phyloP scores from a whole-genome alignment of 345 rosid genomes.

The Durio zibethinus region DNA sequence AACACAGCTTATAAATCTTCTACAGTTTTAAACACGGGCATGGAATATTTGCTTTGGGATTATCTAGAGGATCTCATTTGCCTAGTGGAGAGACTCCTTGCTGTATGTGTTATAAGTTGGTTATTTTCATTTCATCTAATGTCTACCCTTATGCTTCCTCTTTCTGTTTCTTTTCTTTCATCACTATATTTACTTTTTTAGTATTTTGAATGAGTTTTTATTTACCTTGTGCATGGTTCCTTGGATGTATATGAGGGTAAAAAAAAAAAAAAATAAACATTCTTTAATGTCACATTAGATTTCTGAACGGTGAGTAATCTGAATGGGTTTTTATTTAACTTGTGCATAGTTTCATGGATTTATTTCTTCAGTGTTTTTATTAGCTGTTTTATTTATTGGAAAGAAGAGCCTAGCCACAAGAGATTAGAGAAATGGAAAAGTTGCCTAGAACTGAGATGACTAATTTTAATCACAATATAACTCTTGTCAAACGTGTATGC shows the following conservation, averaged over 20 bases:
- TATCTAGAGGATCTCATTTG: slow-evolving; percentile 46
- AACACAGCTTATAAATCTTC: slow-evolving; percentile 24
- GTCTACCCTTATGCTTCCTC: neutral
- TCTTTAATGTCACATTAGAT: neutral
- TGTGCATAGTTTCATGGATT: neutral
- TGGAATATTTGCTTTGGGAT: slow-evolving; percentile 57
- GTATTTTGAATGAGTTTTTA: no score
- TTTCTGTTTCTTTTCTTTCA: neutral
- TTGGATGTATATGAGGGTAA: neutral
- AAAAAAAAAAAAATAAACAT: neutral
- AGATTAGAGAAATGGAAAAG: neutral
- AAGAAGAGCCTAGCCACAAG: neutral
- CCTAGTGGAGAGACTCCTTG: slow-evolving; percentile 57
- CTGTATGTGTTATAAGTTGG: slow-evolving; percentile 46
- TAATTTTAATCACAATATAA: neutral
- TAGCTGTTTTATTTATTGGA: neutral
- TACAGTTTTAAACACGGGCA: slow-evolving; percentile 29
- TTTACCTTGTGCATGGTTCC: no score
- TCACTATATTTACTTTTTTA: neutral
- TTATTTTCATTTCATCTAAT: slow-evolving; percentile 11
- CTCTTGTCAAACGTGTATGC: neutral
- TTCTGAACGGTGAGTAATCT: neutral
- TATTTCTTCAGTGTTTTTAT: neutral
- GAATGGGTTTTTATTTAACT: neutral
- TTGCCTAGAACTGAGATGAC: neutral